phyloP scores from a whole-genome alignment of 2,329 filamentous ascomycete species.

The Colletotrichum acutatum region DNA sequence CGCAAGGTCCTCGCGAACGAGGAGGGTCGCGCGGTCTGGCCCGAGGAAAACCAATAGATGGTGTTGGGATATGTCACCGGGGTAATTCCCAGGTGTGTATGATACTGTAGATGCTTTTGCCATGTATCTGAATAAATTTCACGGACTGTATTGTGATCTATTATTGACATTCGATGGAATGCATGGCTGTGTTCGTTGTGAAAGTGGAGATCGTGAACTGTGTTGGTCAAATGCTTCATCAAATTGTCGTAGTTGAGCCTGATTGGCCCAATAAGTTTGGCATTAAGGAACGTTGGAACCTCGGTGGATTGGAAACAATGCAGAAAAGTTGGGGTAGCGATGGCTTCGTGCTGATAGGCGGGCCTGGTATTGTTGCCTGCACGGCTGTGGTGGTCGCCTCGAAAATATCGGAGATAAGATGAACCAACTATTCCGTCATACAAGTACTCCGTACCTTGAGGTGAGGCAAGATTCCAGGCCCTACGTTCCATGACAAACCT shows the following conservation, averaged over 20 bases:
- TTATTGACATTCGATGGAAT: background rate
- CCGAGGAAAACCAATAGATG: constrained; percentile 27
- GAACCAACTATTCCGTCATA: constrained; percentile 10
- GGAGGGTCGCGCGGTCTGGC: constrained; percentile 56
- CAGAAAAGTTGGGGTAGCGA: constrained; percentile 29
- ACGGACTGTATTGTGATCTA: constrained; percentile 3
- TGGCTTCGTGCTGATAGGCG: constrained; percentile 19
- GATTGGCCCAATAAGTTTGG: constrained; percentile 4
- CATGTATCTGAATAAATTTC: constrained; percentile 26
- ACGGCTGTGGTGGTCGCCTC: background rate
- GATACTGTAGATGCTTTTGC: constrained; percentile 33
- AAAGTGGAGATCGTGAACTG: background rate
- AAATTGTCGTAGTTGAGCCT: background rate
- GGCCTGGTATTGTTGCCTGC: constrained; percentile 5
- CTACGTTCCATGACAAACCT: background rate
- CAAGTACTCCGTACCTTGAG: background rate
- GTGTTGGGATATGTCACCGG: constrained; percentile 5
- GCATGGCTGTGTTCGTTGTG: background rate
- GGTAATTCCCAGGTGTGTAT: constrained; percentile 25
- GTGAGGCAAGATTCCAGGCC: too few relatives aligned
- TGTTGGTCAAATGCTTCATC: constrained; percentile 8
- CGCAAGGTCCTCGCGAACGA: constrained; percentile 67
- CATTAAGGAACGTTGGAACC: background rate
- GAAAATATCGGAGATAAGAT: background rate
- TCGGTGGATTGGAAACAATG: background rate